A percentile compares a stretch with the other conserved stretches of the same genome.
Conservation (phyloP, 73 alveolate species). For the Tetrahymena borealis region DNA sequence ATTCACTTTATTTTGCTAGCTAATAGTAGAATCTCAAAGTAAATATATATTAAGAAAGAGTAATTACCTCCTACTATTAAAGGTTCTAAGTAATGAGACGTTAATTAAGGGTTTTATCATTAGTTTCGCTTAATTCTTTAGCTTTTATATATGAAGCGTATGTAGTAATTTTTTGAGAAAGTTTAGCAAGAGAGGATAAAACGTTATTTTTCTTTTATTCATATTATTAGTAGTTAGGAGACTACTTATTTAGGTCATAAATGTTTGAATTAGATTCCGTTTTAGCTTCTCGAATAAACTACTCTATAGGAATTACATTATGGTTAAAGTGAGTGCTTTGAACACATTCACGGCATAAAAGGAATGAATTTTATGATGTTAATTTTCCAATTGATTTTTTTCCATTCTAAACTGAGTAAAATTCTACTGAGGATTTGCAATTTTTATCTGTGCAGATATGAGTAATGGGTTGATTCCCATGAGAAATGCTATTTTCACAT, state of each 20-base stretch:
- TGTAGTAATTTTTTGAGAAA: background rate
- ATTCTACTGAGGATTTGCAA: background rate
- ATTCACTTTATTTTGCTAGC: background rate
- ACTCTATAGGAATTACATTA: background rate
- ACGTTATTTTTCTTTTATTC: background rate
- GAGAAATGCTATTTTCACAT: background rate
- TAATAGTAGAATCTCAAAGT: too few species aligned
- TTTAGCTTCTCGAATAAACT: background rate
- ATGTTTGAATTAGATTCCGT: background rate
- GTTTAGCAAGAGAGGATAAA: background rate
- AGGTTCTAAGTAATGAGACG: background rate
- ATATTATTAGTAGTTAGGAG: background rate
- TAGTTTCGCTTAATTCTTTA: background rate
- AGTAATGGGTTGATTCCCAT: background rate
- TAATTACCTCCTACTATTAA: background rate
- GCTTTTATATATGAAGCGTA: background rate
- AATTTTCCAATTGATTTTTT: background rate
- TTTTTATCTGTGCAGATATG: background rate
- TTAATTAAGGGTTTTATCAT: background rate
- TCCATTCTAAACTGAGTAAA: background rate
- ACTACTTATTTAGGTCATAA: background rate
- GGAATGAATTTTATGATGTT: background rate
- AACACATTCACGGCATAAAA: background rate
- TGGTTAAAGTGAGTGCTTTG: background rate
- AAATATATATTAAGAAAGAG: too few species aligned